Evolutionary conservation across 305 asterid genomes (phyloP), one percentile per base, ranked within the genome.

Genomic region (Coffea humblotiana): DNA sequence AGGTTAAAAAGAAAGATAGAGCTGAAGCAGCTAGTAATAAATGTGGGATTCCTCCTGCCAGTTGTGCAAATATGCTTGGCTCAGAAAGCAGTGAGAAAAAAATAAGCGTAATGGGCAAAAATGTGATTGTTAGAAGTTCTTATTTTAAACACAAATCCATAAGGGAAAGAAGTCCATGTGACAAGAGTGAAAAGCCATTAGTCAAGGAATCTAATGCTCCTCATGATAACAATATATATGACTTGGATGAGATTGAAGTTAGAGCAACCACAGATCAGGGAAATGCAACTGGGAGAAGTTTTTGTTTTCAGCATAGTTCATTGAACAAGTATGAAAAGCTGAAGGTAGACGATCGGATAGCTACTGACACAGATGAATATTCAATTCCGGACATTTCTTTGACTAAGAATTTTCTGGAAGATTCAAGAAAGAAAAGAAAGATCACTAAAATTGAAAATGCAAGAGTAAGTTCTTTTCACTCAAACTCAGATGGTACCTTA

Each of bases 391-490:
- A 78, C 79, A 77, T 82, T 71, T 78, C 83, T 54, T 77, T 85
- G 56, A 68, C 72, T 70, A 61, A 81, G 72, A 83, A 77, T 79
- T 80, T 73, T 67, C 82, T 78, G 23, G 88, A 86, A 80, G 67
- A 83, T 80, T 69, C 82, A 56, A 51, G 70, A 25, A 91, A 85
- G 87, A 90, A 84, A 87, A 89, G 96, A 84, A 93, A 87, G 85
- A 82, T 82, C 56, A 74, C 86, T 70, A 87, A 84, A 76, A 78
- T 77, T 32, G 88, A 89, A 54, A 54, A 71, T 51, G 48, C 51
- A 77, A 84, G 84, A 29, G 98, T 94, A 89, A 77, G 97, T 79
- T 40, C 77, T 35, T 29, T 81, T 82, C 79, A 82, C 72, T 37
- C 40, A 60, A 32, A 13, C 21, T 75, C 73, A 70, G 70, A 27